Evolutionary conservation across 2,329 filamentous ascomycete species (phyloP).

Genomic region (Penicillium janthinellum): DNA sequence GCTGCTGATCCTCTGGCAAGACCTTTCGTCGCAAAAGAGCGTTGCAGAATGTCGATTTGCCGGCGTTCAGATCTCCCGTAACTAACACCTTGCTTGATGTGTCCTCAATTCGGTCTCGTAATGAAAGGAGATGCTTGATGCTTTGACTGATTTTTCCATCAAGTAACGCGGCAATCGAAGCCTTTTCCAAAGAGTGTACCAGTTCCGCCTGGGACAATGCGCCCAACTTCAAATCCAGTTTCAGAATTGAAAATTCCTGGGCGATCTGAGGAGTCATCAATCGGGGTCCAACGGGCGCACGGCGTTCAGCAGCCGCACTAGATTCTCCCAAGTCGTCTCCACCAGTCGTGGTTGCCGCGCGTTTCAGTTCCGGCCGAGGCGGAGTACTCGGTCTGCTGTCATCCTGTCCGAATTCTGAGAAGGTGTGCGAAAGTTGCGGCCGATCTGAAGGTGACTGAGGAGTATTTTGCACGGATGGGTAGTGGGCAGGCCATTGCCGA

Average conservation of each 20-base stretch:
- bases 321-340: slow-evolving; percentile 67
- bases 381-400: slow-evolving; percentile 31
- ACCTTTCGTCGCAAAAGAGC: slow-evolving; percentile 91
- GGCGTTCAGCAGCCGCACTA: slow-evolving; percentile 68
- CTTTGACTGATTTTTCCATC: slow-evolving; percentile 94
- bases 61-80: slow-evolving; percentile 93
- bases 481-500: slow-evolving; percentile 87
- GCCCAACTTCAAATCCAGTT: slow-evolving; percentile 90
- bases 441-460: slow-evolving; percentile 35
- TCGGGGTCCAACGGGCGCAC: slow-evolving; percentile 69
- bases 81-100: slow-evolving; percentile 95
- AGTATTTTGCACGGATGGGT: slow-evolving; percentile 65
- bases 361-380: slow-evolving; percentile 58
- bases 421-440: slow-evolving; percentile 39
- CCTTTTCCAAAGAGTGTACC: slow-evolving; percentile 91
- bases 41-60: slow-evolving; percentile 99
- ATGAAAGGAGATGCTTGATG: slow-evolving; percentile 81
- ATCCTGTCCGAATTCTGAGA: slow-evolving; percentile 36
- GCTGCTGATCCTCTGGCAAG: slow-evolving; percentile 93
- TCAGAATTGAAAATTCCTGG: slow-evolving; percentile 93
- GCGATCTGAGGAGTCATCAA: slow-evolving; percentile 90
- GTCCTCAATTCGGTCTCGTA: slow-evolving; percentile 94
- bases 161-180: slow-evolving; percentile 82
- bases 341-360: slow-evolving; percentile 72
- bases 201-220: slow-evolving; percentile 83